These are phyloP conservation scores for Trichoderma asperelloides DNA, from an alignment of 495 filamentous ascomycete genomes.

Conservation along the genomic window DNA sequence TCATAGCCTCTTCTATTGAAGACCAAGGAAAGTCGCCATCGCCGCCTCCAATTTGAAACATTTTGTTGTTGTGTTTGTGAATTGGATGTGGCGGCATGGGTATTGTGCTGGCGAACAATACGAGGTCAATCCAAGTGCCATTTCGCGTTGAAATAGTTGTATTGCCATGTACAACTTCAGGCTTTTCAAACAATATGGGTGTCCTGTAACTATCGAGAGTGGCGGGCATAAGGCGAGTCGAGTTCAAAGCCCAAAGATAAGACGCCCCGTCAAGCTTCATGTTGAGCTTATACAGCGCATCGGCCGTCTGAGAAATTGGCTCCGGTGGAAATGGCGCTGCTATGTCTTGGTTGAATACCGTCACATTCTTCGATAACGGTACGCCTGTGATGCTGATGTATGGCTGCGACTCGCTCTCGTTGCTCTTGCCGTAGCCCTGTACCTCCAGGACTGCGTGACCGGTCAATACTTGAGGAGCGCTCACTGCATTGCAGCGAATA, in stretches of 20 bases:
- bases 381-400: slow-evolving; percentile 35
- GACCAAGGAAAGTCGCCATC: slow-evolving; percentile 39
- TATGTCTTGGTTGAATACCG: slow-evolving; percentile 25
- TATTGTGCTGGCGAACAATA: slow-evolving; percentile 31
- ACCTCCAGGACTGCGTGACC: slow-evolving; percentile 28
- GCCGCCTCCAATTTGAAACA: slow-evolving; percentile 45
- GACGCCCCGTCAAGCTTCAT: slow-evolving; percentile 31
- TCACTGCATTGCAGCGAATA: slow-evolving; percentile 28
- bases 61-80: slow-evolving; percentile 57
- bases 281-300: slow-evolving; percentile 30
- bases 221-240: slow-evolving; percentile 21
- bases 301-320: slow-evolving; percentile 29
- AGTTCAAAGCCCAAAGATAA: slow-evolving; percentile 41
- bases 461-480: slow-evolving; percentile 28
- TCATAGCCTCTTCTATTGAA: slow-evolving; percentile 43
- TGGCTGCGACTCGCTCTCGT: slow-evolving; percentile 20
- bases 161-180: slow-evolving; percentile 28
- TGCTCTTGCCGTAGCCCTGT: slow-evolving; percentile 11
- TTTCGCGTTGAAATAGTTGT: slow-evolving; percentile 39
- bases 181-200: slow-evolving; percentile 33
- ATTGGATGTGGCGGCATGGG: slow-evolving; percentile 45
- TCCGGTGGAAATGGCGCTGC: slow-evolving; percentile 35
- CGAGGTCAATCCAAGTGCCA: slow-evolving; percentile 48
- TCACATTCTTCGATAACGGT: slow-evolving; percentile 26
- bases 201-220: slow-evolving; percentile 19